phyloP scores from a whole-genome alignment of 108 stramenopile species.

The Nitzschia putrida region DNA sequence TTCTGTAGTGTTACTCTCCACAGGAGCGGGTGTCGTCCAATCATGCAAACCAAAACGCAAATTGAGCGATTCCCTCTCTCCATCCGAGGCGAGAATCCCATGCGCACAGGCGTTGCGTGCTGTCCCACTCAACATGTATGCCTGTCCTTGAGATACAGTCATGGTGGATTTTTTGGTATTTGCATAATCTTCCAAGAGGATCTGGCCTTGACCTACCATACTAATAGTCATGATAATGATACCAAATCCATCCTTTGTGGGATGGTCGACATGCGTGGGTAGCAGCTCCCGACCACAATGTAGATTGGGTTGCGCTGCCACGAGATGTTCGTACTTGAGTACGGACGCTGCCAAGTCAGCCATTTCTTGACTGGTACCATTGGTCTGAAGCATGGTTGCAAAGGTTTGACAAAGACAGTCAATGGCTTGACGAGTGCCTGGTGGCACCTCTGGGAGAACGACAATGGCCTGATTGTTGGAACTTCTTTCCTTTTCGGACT shows the following conservation, averaged over 20 bases:
- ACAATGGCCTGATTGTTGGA: constrained; percentile 40
- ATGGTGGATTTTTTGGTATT: constrained; percentile 14
- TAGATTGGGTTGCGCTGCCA: constrained; percentile 56
- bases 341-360: neutral
- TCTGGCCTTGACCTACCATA: constrained; percentile 26
- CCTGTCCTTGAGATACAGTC: constrained; percentile 22
- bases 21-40: neutral
- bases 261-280: constrained; percentile 51
- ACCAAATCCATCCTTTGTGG: constrained; percentile 52
- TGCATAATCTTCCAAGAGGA: constrained; percentile 15
- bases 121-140: constrained; percentile 36
- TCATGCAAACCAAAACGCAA: constrained; percentile 48
- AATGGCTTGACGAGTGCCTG: constrained; percentile 29
- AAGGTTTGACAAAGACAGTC: constrained; percentile 19
- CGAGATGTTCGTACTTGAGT: constrained; percentile 16
- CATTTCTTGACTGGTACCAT: neutral
- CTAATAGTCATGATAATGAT: constrained; percentile 49
- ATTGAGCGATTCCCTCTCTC: constrained; percentile 40
- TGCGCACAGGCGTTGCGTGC: constrained; percentile 44
- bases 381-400: neutral
- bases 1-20: too few relatives aligned
- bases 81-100: constrained; percentile 34
- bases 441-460: constrained; percentile 19
- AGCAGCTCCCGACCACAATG: constrained; percentile 42
- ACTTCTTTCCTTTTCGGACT: constrained; percentile 14